Evolutionary conservation across 73 alveolate species (phyloP).

Genomic region (Stentor roeselii): DNA sequence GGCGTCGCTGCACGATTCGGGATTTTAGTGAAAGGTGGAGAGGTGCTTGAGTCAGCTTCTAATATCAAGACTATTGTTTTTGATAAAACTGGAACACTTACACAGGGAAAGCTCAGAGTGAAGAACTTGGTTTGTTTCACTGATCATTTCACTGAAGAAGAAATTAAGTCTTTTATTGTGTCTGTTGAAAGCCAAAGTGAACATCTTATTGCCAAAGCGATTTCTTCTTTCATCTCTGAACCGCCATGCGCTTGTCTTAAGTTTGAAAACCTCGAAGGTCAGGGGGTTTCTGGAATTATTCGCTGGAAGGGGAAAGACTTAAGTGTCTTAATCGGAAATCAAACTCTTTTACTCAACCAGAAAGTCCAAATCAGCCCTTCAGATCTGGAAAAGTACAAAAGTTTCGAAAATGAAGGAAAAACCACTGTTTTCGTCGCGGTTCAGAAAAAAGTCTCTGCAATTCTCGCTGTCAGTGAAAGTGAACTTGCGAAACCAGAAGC

Average conservation of each 20-base stretch:
- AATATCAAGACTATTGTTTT: constrained; percentile 73
- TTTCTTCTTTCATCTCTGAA: constrained; percentile 28
- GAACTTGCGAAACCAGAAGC: constrained; percentile 56
- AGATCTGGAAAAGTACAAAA: constrained; percentile 27
- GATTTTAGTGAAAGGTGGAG: constrained; percentile 84
- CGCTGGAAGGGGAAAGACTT: not conserved
- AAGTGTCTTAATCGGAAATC: constrained; percentile 50
- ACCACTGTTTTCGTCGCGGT: constrained; percentile 52
- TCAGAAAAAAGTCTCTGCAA: constrained; percentile 37
- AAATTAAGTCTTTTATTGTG: constrained; percentile 32
- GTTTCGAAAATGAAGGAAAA: constrained; percentile 60
- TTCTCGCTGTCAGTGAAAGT: constrained; percentile 57
- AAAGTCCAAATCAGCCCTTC: constrained; percentile 15
- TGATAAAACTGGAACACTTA: constrained; percentile 96
- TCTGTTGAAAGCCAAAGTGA: constrained; percentile 44
- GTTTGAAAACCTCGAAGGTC: constrained; percentile 62
- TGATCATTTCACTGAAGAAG: constrained; percentile 35
- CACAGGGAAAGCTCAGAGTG: constrained; percentile 65
- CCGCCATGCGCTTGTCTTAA: constrained; percentile 23
- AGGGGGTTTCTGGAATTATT: constrained; percentile 50
- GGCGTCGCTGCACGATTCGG: constrained; percentile 88
- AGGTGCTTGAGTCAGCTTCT: constrained; percentile 64
- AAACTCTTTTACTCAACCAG: constrained; percentile 30
- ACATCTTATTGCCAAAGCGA: constrained; percentile 75
- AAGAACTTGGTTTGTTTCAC: constrained; percentile 38